These are phyloP conservation scores for Pinus tabuliformis DNA, from an alignment of 75 land plant genomes.

Conservation along the genomic window DNA sequence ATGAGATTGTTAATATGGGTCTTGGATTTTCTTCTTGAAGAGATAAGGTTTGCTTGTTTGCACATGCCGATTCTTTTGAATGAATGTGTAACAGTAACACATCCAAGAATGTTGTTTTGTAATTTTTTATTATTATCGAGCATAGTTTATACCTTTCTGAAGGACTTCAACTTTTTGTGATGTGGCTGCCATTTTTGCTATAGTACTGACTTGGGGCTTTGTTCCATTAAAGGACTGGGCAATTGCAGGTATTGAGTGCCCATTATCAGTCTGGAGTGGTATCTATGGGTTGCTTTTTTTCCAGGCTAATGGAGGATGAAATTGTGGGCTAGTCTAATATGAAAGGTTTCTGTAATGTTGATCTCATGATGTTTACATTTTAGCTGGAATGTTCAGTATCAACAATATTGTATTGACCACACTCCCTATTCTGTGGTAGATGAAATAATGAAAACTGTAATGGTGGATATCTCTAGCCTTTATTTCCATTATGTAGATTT, in stretches of 20 bases:
- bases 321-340: not conserved
- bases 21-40: no score
- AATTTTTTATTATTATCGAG: no score
- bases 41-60: no score
- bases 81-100: no score
- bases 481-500: not conserved
- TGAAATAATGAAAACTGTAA: constrained; percentile 51
- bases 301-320: not conserved
- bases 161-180: no score
- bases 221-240: constrained; percentile 50
- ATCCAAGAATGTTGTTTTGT: no score
- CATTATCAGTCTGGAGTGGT: constrained; percentile 99
- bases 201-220: no score
- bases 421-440: constrained; percentile 99
- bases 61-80: no score
- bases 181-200: no score
- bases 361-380: constrained; percentile 4
- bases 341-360: not conserved
- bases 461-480: not conserved
- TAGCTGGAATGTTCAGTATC: constrained; percentile 94
- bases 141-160: no score
- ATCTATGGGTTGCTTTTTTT: constrained; percentile 1
- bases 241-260: constrained; percentile 81
- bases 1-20: no score
- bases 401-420: constrained; percentile 90